Conservation (phyloP, 305 asterid species). For the Stenogyne calaminthoides region DNA sequence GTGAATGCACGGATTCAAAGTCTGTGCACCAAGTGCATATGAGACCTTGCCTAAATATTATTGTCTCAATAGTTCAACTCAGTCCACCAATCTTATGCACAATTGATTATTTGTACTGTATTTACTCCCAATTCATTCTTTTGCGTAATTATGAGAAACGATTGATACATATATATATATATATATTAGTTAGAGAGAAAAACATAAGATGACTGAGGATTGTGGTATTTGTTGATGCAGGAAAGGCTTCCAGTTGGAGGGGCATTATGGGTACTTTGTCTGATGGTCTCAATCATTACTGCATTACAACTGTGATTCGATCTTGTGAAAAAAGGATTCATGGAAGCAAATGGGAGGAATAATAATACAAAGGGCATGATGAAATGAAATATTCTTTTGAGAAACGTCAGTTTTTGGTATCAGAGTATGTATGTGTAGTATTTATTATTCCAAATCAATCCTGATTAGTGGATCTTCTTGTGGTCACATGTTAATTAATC, state of each 20-base stretch:
- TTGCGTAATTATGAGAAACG: too few relatives aligned
- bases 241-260: slow-evolving; percentile 23
- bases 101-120: too few relatives aligned
- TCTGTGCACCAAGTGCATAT: too few relatives aligned
- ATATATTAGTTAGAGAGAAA: not conserved
- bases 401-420: not conserved
- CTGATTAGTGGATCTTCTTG: not conserved
- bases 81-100: too few relatives aligned
- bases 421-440: not conserved
- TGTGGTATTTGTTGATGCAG: slow-evolving; percentile 29
- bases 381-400: not conserved
- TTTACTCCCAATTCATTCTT: too few relatives aligned
- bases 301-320: slow-evolving; percentile 23
- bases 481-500: not conserved
- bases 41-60: too few relatives aligned
- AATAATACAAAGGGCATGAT: not conserved
- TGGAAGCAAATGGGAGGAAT: not conserved
- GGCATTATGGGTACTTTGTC: slow-evolving; percentile 30
- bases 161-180: too few relatives aligned
- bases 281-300: slow-evolving; percentile 10
- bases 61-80: too few relatives aligned
- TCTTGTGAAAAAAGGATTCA: not conserved
- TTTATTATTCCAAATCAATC: not conserved
- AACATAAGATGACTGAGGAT: not conserved
- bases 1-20: too few relatives aligned